phyloP scores from a whole-genome alignment of 345 rosid genomes.

The Citropsis articulata region DNA sequence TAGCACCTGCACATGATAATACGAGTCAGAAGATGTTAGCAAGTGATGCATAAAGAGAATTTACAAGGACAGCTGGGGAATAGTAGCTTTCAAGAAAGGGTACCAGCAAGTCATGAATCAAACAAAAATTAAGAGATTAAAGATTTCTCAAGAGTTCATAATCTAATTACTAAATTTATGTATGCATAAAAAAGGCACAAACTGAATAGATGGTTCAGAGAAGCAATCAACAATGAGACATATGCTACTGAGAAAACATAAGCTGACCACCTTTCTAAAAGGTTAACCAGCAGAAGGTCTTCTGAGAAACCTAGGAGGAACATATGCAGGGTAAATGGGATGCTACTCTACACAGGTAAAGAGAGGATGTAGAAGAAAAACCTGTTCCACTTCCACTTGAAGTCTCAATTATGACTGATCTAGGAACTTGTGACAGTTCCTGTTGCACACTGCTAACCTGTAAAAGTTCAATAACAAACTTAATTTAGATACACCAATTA shows the following conservation, averaged over 20 bases:
- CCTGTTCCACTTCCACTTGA: slow-evolving; percentile 54
- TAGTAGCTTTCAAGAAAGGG: neutral
- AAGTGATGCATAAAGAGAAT: neutral
- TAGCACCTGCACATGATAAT: slow-evolving; percentile 41
- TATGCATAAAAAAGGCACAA: neutral
- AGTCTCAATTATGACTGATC: slow-evolving; percentile 71
- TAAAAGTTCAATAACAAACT: slow-evolving; percentile 13
- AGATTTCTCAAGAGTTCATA: slow-evolving; percentile 3
- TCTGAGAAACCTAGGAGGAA: neutral
- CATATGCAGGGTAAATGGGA: neutral
- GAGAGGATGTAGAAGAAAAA: slow-evolving; percentile 19
- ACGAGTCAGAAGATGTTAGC: slow-evolving; percentile 11
- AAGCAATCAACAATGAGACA: neutral
- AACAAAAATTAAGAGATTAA: neutral
- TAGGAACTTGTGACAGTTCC: slow-evolving; percentile 61
- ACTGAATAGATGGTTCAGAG: neutral
- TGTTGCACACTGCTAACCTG: slow-evolving; percentile 74
- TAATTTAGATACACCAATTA: slow-evolving; percentile 7
- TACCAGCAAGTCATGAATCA: neutral
- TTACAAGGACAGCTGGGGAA: neutral
- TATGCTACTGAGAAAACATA: neutral
- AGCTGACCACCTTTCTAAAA: neutral
- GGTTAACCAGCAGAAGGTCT: neutral
- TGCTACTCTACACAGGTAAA: neutral
- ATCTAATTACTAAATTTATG: neutral